Conservation (phyloP, 2,329 filamentous ascomycete species). For the Simplicillium sp. region DNA sequence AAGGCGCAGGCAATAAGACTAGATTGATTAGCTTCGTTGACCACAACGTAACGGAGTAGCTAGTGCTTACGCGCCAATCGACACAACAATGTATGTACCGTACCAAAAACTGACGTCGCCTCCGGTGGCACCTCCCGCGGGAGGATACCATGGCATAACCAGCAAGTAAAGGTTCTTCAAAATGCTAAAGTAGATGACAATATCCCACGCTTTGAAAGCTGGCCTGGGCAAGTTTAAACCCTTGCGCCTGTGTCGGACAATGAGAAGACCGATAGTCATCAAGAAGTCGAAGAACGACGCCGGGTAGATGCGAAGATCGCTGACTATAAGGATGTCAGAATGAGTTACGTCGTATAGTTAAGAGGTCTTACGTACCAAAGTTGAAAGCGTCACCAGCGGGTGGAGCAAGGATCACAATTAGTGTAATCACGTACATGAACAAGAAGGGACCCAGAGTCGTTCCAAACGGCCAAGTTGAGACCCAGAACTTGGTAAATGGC, state of each 20-base stretch:
- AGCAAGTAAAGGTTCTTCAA: constrained; percentile 47
- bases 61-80: constrained; percentile 48
- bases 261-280: constrained; percentile 41
- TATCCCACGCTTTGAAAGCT: constrained; percentile 46
- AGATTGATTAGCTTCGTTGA: too few species aligned
- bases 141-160: constrained; percentile 60
- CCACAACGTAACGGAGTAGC: constrained; percentile 7
- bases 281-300: constrained; percentile 41
- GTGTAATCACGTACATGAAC: constrained; percentile 40
- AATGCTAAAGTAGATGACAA: constrained; percentile 45
- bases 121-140: constrained; percentile 39
- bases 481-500: constrained; percentile 44
- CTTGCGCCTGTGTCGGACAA: constrained; percentile 41
- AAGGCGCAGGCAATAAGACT: too few species aligned
- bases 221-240: constrained; percentile 32
- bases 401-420: constrained; percentile 44
- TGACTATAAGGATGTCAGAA: constrained; percentile 30
- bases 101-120: constrained; percentile 63
- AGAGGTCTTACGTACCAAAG: constrained; percentile 28
- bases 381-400: constrained; percentile 51
- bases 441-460: constrained; percentile 45
- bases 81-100: constrained; percentile 52
- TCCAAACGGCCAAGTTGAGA: constrained; percentile 46
- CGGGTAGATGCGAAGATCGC: constrained; percentile 47
- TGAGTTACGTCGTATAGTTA: too few species aligned